These are phyloP conservation scores for Fusarium anthophilum DNA, from an alignment of 2,329 filamentous ascomycete genomes.

Conservation along the genomic window DNA sequence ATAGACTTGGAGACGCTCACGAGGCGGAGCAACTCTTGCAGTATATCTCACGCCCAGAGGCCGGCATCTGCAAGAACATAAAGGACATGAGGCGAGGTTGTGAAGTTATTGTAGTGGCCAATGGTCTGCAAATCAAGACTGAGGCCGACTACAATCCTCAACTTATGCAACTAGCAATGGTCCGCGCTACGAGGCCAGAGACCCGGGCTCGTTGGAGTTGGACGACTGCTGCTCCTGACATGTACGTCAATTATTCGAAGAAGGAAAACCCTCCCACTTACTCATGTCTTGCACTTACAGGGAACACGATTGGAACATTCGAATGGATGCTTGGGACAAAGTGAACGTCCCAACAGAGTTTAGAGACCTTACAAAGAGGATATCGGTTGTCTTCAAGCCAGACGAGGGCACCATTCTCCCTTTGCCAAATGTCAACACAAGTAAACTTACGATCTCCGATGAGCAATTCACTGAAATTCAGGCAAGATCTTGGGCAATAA, in stretches of 20 bases:
- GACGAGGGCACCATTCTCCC: slow-evolving; percentile 14
- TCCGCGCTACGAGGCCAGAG: slow-evolving; percentile 35
- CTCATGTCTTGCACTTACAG: slow-evolving; percentile 33
- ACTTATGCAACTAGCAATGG: slow-evolving; percentile 35
- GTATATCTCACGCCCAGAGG: slow-evolving; percentile 18
- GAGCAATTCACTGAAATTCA: slow-evolving; percentile 29
- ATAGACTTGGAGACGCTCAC: slow-evolving; percentile 23
- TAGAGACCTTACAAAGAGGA: slow-evolving; percentile 29
- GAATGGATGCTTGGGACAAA: slow-evolving; percentile 41
- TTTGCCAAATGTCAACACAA: slow-evolving; percentile 19
- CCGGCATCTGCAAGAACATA: slow-evolving; percentile 18
- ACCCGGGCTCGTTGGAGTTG: slow-evolving; percentile 43
- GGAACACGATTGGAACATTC: slow-evolving; percentile 49
- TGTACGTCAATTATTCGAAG: slow-evolving; percentile 36
- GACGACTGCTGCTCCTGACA: slow-evolving; percentile 49
- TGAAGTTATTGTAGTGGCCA: slow-evolving; percentile 33
- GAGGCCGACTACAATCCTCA: slow-evolving; percentile 14
- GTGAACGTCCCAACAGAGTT: slow-evolving; percentile 31
- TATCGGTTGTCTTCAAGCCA: slow-evolving; percentile 26
- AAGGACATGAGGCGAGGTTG: slow-evolving; percentile 23
- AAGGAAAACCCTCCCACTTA: neutral
- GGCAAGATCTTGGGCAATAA: slow-evolving; percentile 41
- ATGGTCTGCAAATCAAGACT: slow-evolving; percentile 35
- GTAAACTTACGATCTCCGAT: slow-evolving; percentile 8
- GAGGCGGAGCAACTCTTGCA: slow-evolving; percentile 30